phyloP scores from a whole-genome alignment of 805 yeast genomes.

The Myxozyma melibiosi region DNA sequence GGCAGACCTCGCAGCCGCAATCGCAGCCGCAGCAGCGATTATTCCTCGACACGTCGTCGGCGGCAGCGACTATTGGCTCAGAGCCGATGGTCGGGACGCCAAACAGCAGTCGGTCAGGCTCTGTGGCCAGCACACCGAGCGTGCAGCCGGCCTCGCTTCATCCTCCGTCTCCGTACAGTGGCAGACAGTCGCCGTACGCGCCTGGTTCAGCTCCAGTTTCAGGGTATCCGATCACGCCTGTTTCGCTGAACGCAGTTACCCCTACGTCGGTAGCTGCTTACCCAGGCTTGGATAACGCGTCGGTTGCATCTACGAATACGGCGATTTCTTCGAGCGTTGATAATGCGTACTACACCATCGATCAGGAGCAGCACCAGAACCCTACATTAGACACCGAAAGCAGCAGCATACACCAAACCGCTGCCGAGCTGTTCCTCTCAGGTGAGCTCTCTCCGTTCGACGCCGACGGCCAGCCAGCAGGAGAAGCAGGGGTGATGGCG shows the following conservation, averaged over 20 bases:
- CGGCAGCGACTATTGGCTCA: slow-evolving; percentile 2
- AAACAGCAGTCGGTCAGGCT: not conserved
- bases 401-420: slow-evolving; percentile 8
- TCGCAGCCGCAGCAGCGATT: not conserved
- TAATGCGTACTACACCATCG: not conserved
- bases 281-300: not conserved
- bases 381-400: not conserved
- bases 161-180: slow-evolving; percentile 8
- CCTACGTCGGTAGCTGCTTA: not conserved
- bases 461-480: not conserved
- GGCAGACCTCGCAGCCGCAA: slow-evolving; percentile 6
- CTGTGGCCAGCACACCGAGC: slow-evolving; percentile 7
- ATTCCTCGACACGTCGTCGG: slow-evolving; percentile 10
- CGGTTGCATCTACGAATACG: not conserved
- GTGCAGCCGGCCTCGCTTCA: not conserved
- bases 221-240: not conserved
- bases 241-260: not conserved
- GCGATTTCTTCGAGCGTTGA: not conserved
- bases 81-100: not conserved
- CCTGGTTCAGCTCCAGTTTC: not conserved
- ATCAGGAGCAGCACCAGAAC: not conserved
- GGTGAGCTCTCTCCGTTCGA: not conserved
- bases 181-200: slow-evolving; percentile 3
- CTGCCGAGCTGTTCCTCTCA: slow-evolving; percentile 11
- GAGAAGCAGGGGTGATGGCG: not conserved